Evolutionary conservation across 441 rosid species (phyloP), one percentile per base, ranked within the genome.

Genomic region (Croton setiger): DNA sequence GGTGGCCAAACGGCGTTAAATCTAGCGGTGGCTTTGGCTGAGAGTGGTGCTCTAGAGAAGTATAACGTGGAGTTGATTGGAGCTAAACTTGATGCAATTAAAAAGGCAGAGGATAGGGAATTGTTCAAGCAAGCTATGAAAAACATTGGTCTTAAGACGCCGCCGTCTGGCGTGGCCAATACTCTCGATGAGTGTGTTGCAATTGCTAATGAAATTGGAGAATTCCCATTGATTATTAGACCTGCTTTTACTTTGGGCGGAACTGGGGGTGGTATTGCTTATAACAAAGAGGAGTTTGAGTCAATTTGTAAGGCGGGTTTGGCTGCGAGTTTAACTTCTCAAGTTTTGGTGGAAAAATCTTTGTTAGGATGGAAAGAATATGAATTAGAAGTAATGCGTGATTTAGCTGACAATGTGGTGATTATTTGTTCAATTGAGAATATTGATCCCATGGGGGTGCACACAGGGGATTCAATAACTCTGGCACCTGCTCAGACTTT

Each of bases 391-490:
- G 98, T 91, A 1, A 93, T 93, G 98, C 85, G 95, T 61, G 98
- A 93, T 66, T 87, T 91, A 71, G 96, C 98, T 49, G 98, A 93
- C 73, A 93, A 93, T 80, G 98, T 93, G 56, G 96, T 93, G 35
- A 91, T 91, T 17, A 93, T 93, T 41, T 93, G 98, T 75, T 89
- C 97, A 0, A 89, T 93, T 63, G 98, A 93, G 88, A 93, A 93
- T 78, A 81, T 93, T 67, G 98, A 93, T 83, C 92, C 97, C 0
- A 93, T 91, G 98, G 98, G 98, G n/a, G 92, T 93, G 44, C 98
- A 93, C 52, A 93, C 98, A 1, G 98, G 98, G 65, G 98, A 93
- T 78, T 93, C 98, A 2, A 91, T 93, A 8, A 93, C 97, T 0
- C 97, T 93, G 51, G 98, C 98, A 2, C 98, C 98, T 15, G 97